A percentile compares a stretch with the other conserved stretches of the same genome.
Conservation (phyloP, 2,329 filamentous ascomycete species). For the Cercospora zeina region DNA sequence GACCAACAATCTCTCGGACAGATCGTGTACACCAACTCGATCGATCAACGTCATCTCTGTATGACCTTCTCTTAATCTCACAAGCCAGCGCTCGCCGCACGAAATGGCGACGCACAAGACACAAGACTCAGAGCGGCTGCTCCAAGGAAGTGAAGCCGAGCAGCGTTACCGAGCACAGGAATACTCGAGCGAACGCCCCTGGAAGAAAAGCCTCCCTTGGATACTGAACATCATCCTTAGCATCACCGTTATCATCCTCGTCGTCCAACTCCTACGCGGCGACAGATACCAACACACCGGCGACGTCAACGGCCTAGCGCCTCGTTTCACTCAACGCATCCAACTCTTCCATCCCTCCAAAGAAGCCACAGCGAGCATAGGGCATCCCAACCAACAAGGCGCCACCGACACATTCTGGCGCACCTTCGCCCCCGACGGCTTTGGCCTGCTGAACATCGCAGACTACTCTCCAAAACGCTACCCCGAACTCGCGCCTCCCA, state of each 20-base stretch:
- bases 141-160: not conserved
- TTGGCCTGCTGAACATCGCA: conserved; percentile 15
- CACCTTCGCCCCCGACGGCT: conserved; percentile 18
- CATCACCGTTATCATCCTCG: conserved; percentile 1
- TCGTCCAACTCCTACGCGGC: conserved; percentile 1
- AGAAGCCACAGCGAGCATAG: conserved; percentile 12
- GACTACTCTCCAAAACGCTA: conserved; percentile 11
- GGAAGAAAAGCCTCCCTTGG: conserved; percentile 15
- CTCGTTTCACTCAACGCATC: conserved; percentile 12
- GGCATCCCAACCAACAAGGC: conserved; percentile 9
- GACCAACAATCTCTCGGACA: not conserved
- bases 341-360: conserved; percentile 13
- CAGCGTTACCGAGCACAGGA: not conserved
- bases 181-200: not conserved
- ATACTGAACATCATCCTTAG: conserved; percentile 11
- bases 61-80: not conserved
- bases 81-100: not conserved
- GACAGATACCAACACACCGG: conserved; percentile 17
- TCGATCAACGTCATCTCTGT: conserved; percentile 1
- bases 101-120: not conserved
- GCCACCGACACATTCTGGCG: conserved; percentile 17
- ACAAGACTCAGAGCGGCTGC: conserved; percentile 4
- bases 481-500: conserved; percentile 7
- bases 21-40: not conserved
- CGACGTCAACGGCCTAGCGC: conserved; percentile 19